Base-by-base conservation (phyloP, 2,329 filamentous ascomycete species). In the Diaporthe aspalathi region DNA sequence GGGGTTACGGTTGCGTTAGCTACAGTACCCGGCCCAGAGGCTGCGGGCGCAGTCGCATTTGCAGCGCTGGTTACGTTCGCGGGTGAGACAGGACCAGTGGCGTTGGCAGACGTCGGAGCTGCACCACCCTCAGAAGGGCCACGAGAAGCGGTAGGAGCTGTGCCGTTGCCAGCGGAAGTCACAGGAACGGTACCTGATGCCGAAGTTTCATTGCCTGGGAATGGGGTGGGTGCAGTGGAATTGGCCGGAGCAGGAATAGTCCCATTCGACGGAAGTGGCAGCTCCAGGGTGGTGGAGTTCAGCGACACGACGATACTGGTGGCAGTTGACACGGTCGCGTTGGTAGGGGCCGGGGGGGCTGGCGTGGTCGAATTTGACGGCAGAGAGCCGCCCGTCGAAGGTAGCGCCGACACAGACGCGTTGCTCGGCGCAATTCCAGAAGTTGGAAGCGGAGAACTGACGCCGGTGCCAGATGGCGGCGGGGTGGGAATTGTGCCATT, bases 251-350 rank as follows among this genome's bases (percentile, higher is more conserved):
- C 60, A 35, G n/a, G 45, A 24, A 22, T 8, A 22, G 60, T 65
- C n/a, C 4, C 60, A 27, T 73, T 73, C 20, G 70, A 68, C 11
- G 70, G 71, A 40, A 70, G 22, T 17, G 71, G 71, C n/a, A 72
- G 22, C 17, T 32, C 60, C 67, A 70, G 47, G 16, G 70, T 70
- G 5, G 70, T 72, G 20, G 67, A 70, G 43, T 67, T 70, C 49
- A 70, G 45, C 1, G 70, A 43, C 47, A 72, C 66, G 32, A 67
- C 40, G 17, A 72, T 22, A 24, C 67, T 47, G 66, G 66, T 68
- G 40, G 60, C 49, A 52, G 57, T 50, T 16, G 63, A 29, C 2
- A 24, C 65, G n/a, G 65, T 56, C 11, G 8, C 50, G 38, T 68
- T 68, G 24, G 50, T 56, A 9, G 50, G 24, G 27, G 27, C 7